A percentile compares a stretch with the other conserved stretches of the same genome.
Evolutionary conservation across 805 yeast genomes (phyloP).

Genomic region (Schwanniomyces sp.): DNA sequence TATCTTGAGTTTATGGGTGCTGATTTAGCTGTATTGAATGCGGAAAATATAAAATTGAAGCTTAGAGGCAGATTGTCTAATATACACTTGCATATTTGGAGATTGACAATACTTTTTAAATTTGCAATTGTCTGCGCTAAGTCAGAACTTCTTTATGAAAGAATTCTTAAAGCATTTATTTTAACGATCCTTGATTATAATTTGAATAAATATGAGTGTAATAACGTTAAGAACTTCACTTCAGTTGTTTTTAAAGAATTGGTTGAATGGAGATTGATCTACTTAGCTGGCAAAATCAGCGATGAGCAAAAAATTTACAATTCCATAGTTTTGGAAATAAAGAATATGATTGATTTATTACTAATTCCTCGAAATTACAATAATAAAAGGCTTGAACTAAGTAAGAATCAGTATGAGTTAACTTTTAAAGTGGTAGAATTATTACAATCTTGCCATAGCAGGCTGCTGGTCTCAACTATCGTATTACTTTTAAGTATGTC

Average conservation of each 20-base stretch:
- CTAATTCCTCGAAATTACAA: slow-evolving; percentile 8
- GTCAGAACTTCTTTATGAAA: neutral
- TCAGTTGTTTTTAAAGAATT: slow-evolving; percentile 13
- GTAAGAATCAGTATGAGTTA: slow-evolving; percentile 17
- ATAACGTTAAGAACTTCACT: slow-evolving; percentile 13
- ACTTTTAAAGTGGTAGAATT: slow-evolving; percentile 17
- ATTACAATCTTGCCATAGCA: slow-evolving; percentile 6
- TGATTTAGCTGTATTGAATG: neutral
- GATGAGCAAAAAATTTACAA: neutral
- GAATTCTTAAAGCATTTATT: slow-evolving; percentile 4
- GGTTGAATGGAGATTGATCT: neutral
- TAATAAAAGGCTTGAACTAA: slow-evolving; percentile 1
- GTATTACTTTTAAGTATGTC: neutral
- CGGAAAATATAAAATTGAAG: slow-evolving; percentile 14
- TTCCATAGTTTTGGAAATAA: slow-evolving; percentile 2
- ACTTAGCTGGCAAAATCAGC: neutral
- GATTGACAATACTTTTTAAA: slow-evolving; percentile 18
- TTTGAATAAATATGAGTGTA: slow-evolving; percentile 16
- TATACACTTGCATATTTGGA: slow-evolving; percentile 11
- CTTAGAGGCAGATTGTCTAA: slow-evolving; percentile 19
- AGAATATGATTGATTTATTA: neutral
- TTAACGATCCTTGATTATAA: slow-evolving; percentile 27
- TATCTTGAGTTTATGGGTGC: slow-evolving; percentile 3
- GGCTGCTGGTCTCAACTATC: neutral
- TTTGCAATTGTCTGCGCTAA: slow-evolving; percentile 1